phyloP scores from a whole-genome alignment of 371 early-diverging fungal species.

The Mortierella sp. region DNA sequence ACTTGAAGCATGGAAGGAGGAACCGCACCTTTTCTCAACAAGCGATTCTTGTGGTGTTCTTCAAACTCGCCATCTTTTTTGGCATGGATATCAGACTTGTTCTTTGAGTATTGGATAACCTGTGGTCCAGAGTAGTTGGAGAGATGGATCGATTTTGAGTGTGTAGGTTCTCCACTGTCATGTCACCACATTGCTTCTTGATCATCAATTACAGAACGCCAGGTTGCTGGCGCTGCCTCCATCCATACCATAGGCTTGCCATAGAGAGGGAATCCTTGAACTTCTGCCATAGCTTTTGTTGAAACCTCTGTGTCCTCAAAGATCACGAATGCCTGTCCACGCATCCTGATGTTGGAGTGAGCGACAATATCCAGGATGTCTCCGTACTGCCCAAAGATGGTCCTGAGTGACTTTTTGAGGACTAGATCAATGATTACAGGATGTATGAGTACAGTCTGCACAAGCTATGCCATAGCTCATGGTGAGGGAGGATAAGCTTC shows the following conservation, averaged over 20 bases:
- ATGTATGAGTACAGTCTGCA: too few relatives aligned
- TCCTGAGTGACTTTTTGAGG: conserved; percentile 79
- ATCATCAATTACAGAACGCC: background rate
- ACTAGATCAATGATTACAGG: conserved; percentile 57
- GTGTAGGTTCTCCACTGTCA: background rate
- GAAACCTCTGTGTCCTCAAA: conserved; percentile 84
- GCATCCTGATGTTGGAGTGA: conserved; percentile 79
- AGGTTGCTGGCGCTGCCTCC: background rate
- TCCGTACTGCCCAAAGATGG: conserved; percentile 90
- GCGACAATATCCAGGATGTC: conserved; percentile 89
- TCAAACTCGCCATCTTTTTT: conserved; percentile 78
- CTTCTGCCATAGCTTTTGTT: conserved; percentile 82
- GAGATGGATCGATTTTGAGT: too few relatives aligned
- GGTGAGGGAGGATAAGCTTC: too few relatives aligned
- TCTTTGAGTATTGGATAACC: conserved; percentile 82
- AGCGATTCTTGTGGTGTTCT: conserved; percentile 63
- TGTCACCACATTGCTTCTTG: background rate
- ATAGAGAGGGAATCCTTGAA: conserved; percentile 86
- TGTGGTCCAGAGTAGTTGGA: conserved; percentile 34
- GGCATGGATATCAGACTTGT: conserved; percentile 85
- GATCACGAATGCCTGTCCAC: conserved; percentile 96
- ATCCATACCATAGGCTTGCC: conserved; percentile 79
- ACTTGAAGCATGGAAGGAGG: too few relatives aligned
- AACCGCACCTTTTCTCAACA: conserved; percentile 67
- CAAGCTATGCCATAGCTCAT: too few relatives aligned